These are phyloP conservation scores for Hordeum pubiflorum DNA, from an alignment of 202 grass and related monocot species.

Conservation along the genomic window DNA sequence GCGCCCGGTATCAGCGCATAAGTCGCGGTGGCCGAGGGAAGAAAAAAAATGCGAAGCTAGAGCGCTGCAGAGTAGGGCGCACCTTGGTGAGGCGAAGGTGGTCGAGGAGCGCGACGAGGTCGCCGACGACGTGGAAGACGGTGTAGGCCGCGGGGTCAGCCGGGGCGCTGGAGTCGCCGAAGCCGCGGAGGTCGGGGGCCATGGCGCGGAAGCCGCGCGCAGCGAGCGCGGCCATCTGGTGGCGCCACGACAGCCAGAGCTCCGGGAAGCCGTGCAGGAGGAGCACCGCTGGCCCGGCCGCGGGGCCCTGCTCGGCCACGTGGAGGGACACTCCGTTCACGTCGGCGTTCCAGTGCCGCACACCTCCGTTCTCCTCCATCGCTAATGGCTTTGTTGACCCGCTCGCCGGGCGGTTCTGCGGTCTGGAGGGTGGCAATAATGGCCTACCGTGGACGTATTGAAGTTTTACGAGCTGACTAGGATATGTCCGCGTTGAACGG, in stretches of 20 bases:
- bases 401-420: too few relatives aligned
- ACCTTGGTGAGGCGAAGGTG: constrained; percentile 40
- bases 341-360: too few relatives aligned
- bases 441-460: too few relatives aligned
- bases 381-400: too few relatives aligned
- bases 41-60: background rate
- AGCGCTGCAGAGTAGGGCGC: background rate
- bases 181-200: constrained; percentile 49
- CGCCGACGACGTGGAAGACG: constrained; percentile 44
- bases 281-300: too few relatives aligned
- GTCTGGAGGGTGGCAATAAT: too few relatives aligned
- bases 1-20: background rate
- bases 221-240: constrained; percentile 46
- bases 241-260: constrained; percentile 70
- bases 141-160: constrained; percentile 13
- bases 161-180: constrained; percentile 34
- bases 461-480: too few relatives aligned
- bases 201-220: constrained; percentile 37
- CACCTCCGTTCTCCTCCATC: too few relatives aligned
- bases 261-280: constrained; percentile 58
- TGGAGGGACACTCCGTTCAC: too few relatives aligned
- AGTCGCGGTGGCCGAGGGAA: rapidly evolving
- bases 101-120: constrained; percentile 40
- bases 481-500: too few relatives aligned
- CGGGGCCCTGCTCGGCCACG: too few relatives aligned